Evolutionary conservation across 768 basidiomycete species (phyloP).

Genomic region (Filobasidium floriforme): DNA sequence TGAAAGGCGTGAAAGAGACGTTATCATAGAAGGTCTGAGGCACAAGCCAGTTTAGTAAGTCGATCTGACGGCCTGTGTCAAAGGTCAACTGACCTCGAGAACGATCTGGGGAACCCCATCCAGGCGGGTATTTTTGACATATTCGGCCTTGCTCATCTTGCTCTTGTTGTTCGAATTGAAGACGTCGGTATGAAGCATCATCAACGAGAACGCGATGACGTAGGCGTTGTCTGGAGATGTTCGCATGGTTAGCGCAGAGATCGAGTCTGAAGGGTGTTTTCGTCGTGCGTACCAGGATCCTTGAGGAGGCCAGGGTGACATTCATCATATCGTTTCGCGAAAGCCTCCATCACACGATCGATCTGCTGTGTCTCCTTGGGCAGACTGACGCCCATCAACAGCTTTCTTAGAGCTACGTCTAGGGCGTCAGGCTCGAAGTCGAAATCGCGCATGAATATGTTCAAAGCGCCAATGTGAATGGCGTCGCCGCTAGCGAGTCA

Average conservation of each 20-base stretch:
- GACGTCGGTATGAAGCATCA: constrained; percentile 97
- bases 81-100: constrained; percentile 60
- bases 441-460: constrained; percentile 65
- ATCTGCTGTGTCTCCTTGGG: constrained; percentile 98
- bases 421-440: constrained; percentile 71
- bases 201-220: constrained; percentile 90
- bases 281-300: constrained; percentile 56
- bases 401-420: constrained; percentile 78
- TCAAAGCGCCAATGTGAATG: constrained; percentile 63
- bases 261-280: not conserved
- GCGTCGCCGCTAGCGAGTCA: constrained; percentile 55
- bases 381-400: constrained; percentile 84
- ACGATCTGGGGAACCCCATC: constrained; percentile 76
- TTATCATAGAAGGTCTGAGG: constrained; percentile 89
- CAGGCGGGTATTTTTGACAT: constrained; percentile 81
- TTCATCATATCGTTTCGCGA: constrained; percentile 70
- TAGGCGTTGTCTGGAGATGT: constrained; percentile 73
- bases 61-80: not conserved
- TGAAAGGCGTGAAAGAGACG: constrained; percentile 89
- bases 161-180: constrained; percentile 97
- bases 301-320: constrained; percentile 77
- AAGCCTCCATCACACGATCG: constrained; percentile 92
- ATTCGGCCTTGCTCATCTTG: constrained; percentile 94
- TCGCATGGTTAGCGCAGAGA: constrained; percentile 8
- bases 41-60: not conserved